phyloP scores from a whole-genome alignment of 2,329 filamentous ascomycete genomes.

The Trichoderma pleuroti region DNA sequence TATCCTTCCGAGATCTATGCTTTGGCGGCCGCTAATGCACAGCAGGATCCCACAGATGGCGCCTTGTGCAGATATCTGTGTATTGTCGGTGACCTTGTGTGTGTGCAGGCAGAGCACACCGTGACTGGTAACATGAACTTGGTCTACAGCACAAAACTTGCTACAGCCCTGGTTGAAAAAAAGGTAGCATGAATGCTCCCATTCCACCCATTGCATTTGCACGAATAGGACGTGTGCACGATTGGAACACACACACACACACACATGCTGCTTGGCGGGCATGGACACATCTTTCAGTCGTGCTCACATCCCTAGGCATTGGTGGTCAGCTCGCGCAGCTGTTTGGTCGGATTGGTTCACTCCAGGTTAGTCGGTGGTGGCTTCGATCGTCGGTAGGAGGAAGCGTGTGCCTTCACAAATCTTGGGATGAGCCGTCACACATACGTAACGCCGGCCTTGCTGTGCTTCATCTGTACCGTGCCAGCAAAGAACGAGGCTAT shows the following conservation, averaged over 20 bases:
- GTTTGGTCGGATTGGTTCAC: background rate
- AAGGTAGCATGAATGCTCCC: background rate
- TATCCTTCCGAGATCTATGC: slow-evolving; percentile 34
- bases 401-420: background rate
- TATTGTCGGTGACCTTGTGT: slow-evolving; percentile 4
- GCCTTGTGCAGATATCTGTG: slow-evolving; percentile 6
- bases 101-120: background rate
- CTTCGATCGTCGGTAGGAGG: slow-evolving; percentile 5
- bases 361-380: slow-evolving; percentile 3
- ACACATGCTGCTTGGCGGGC: background rate
- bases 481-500: background rate
- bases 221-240: slow-evolving; percentile 3
- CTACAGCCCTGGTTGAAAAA: background rate
- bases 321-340: slow-evolving; percentile 12
- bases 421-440: slow-evolving; percentile 12
- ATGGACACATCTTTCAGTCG: background rate
- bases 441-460: slow-evolving; percentile 8
- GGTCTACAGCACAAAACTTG: background rate
- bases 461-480: background rate
- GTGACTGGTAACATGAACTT: background rate
- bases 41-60: slow-evolving; percentile 20
- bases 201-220: slow-evolving; percentile 6
- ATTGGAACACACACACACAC: background rate
- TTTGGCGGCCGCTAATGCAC: slow-evolving; percentile 36
- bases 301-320: slow-evolving; percentile 4